Base-by-base conservation (phyloP, 305 asterid species). In the Salvia sclarea region DNA sequence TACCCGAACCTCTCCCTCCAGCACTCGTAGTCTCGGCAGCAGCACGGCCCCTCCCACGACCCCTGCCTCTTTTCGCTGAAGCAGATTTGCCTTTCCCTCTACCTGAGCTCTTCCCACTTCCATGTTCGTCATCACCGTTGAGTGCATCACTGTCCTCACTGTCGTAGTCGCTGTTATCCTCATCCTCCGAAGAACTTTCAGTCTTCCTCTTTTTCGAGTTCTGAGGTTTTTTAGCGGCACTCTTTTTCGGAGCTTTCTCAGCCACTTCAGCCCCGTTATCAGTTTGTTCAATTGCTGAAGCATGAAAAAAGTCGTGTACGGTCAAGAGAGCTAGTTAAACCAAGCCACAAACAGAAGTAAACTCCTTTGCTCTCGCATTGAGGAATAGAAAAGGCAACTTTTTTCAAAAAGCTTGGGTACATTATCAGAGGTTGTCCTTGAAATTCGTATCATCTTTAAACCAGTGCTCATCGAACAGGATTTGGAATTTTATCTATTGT, bases 31-130 rank as follows among this genome's bases (percentile, higher is more conserved):
- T 55, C 12, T 68, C 77, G 5, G 95, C 76, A 10, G 89, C 77
- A 7, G 93, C 83, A 1, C 90, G 90, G 13, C 96, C 90, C 41
- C 89, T 75, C 28, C 97, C 98, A 4, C 91, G 90, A 52, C 90
- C 91, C 20, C 78, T 28, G 14, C 87, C 84, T 77, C 73, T 83
- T 66, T 63, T 82, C 12, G 41, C 79, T 7, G 81, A 12, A 11
- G 81, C 28, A 60, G 82, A 53, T 50, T 79, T 85, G 43, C 90
- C 93, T 52, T 73, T 82, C 49, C 95, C 95, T 75, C 68, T 80
- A 4, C 85, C 75, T 0, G 88, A 68, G 48, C 80, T 54, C 50
- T 72, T 83, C 64, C 79, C 83, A 33, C 76, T 66, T 31, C 67
- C 69, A 7, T 65, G 35, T 25, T 65, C 66, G 3, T 74, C 79